Evolutionary conservation across 768 basidiomycete genomes (phyloP).

Genomic region (Tephrocybe sp.): DNA sequence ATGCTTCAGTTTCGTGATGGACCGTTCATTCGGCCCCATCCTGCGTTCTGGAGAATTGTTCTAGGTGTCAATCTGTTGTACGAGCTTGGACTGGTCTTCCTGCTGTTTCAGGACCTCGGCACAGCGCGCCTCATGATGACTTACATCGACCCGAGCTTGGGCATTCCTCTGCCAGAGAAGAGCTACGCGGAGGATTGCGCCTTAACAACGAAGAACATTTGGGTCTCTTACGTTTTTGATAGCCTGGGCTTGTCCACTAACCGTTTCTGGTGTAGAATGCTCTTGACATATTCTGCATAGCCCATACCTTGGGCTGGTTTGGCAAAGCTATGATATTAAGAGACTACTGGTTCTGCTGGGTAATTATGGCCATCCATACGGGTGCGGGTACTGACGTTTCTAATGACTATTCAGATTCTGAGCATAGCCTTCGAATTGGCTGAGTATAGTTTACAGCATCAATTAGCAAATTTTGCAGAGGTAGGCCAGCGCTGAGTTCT

Average conservation of each 20-base stretch:
- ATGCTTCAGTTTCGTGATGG: constrained; percentile 91
- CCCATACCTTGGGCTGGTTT: constrained; percentile 87
- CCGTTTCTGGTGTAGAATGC: constrained; percentile 52
- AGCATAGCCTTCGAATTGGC: constrained; percentile 88
- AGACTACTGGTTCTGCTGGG: constrained; percentile 96
- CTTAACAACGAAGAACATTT: constrained; percentile 59
- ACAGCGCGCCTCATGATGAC: constrained; percentile 81
- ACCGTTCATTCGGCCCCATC: constrained; percentile 86
- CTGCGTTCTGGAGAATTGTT: constrained; percentile 81
- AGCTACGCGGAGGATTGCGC: constrained; percentile 83
- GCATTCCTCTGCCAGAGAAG: constrained; percentile 77
- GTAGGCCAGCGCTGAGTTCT: constrained; percentile 38
- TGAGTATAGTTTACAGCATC: constrained; percentile 86
- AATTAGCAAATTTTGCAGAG: constrained; percentile 87
- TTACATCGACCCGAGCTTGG: constrained; percentile 70
- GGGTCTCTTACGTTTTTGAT: constrained; percentile 45
- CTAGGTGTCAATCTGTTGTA: constrained; percentile 83
- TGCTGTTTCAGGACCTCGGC: constrained; percentile 81
- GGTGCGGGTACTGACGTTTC: not conserved
- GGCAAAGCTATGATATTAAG: constrained; percentile 88
- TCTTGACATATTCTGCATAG: constrained; percentile 84
- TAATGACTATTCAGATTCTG: constrained; percentile 56
- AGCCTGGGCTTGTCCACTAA: not conserved
- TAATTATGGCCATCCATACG: constrained; percentile 30
- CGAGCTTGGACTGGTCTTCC: constrained; percentile 78